Evolutionary conservation across 1,284 basidiomycete genomes (phyloP), one percentile per base, ranked within the genome.

Genomic region (Neotropicomus parvogracilis): DNA sequence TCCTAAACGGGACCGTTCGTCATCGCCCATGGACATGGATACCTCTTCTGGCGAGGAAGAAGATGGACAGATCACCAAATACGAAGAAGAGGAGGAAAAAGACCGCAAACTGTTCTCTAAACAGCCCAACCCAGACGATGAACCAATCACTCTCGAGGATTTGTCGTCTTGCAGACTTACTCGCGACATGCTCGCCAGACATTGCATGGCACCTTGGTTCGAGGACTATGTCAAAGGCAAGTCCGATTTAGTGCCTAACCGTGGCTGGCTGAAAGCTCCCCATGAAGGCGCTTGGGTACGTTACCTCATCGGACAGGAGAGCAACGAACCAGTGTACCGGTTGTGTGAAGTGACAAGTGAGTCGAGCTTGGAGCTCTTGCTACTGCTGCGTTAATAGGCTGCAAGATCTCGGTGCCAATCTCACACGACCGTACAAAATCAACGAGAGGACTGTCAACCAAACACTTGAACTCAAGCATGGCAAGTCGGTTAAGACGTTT

Each of bases 1-100:
- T 21, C 84, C 83, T 2, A 80, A 77, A 56, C 77, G 77, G 13
- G 83, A 84, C 31, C 78, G 81, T 17, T 84, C 87, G 12, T 81
- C 83, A 9, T 82, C 84, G 38, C 79, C 84, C 5, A 85, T 82
- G 74, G 85, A 87, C 67, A 91, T 83, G 88, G 89, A 82, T 57
- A 91, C 79, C 55, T 88, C 77, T 40, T 84, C 78, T 42, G 80
- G 83, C 40, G 84, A 86, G 41, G 75, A 75, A 33, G 83, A 86
- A 61, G 85, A 86, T 57, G 85, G 83, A 1, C 81, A 85, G 66
- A 85, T 87, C 54, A 83, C 73, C 42, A 81, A 80, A 59, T 70
- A 75, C 34, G 80, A 89, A 48, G 76, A 83, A 51, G 79, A 84
- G 55, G 84, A 88, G 58, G 86, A 88, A 57, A 75, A 75, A 41